These are phyloP conservation scores for Plasmodium cynomolgi DNA, from an alignment of 169 alveolate genomes.

Conservation along the genomic window DNA sequence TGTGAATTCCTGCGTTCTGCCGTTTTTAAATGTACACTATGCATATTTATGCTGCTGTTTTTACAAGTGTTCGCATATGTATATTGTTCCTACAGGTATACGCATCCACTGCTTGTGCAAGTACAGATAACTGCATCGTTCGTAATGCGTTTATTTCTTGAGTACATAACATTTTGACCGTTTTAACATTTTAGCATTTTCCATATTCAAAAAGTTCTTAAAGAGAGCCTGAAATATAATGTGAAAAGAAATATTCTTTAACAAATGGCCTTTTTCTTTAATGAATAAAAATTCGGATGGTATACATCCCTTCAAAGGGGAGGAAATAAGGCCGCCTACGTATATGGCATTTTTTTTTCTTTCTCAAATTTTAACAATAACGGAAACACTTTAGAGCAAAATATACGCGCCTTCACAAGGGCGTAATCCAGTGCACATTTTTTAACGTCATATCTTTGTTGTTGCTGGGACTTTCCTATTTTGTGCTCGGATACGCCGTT, in stretches of 20 bases:
- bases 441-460: not conserved
- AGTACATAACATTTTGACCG: not conserved
- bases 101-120: not conserved
- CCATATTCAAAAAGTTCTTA: not conserved
- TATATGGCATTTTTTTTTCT: not conserved
- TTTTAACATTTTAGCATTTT: not conserved
- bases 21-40: not conserved
- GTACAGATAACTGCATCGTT: constrained; percentile 2
- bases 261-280: not conserved
- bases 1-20: not conserved
- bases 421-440: not conserved
- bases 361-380: not conserved
- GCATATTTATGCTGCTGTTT: not conserved
- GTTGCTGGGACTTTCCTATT: not conserved
- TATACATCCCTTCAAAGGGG: not conserved
- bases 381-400: not conserved
- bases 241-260: not conserved
- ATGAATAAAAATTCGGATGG: not conserved
- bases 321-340: not conserved
- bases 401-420: not conserved
- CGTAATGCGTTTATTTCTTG: not conserved
- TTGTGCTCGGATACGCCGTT: not conserved
- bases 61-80: not conserved
- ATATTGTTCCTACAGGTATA: not conserved
- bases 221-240: not conserved